These are phyloP conservation scores for Protea cynaroides DNA, from an alignment of 164 flowering plant species.

Conservation along the genomic window DNA sequence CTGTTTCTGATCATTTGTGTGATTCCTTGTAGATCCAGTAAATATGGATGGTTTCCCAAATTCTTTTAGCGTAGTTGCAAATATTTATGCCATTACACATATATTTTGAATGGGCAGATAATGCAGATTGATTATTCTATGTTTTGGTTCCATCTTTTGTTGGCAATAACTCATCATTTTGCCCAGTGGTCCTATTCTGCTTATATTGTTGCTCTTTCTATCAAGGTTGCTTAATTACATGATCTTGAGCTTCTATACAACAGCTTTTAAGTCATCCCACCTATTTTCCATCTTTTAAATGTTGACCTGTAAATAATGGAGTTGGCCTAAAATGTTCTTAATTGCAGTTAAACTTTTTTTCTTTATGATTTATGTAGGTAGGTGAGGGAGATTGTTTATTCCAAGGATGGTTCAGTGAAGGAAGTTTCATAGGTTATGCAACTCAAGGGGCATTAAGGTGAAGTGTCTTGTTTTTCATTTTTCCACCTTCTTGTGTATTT, in stretches of 20 bases:
- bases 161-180: too few relatives aligned
- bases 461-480: neutral
- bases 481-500: neutral
- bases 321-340: neutral
- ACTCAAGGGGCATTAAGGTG: constrained; percentile 97
- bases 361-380: constrained; percentile 19
- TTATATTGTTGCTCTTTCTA: too few relatives aligned
- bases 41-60: too few relatives aligned
- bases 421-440: constrained; percentile 98
- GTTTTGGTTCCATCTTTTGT: too few relatives aligned
- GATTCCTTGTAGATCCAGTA: too few relatives aligned
- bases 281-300: neutral
- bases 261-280: neutral
- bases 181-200: too few relatives aligned
- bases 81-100: too few relatives aligned
- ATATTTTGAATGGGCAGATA: too few relatives aligned
- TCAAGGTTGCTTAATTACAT: neutral
- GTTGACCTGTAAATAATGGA: neutral
- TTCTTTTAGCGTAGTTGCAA: too few relatives aligned
- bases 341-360: neutral
- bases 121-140: too few relatives aligned
- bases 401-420: constrained; percentile 93
- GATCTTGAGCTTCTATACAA: neutral
- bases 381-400: constrained; percentile 96
- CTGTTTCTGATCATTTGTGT: too few relatives aligned